A percentile compares a stretch with the other conserved stretches of the same genome.
These are phyloP conservation scores for Ogataea pignaliae DNA, from an alignment of 805 yeast genomes.

Conservation along the genomic window DNA sequence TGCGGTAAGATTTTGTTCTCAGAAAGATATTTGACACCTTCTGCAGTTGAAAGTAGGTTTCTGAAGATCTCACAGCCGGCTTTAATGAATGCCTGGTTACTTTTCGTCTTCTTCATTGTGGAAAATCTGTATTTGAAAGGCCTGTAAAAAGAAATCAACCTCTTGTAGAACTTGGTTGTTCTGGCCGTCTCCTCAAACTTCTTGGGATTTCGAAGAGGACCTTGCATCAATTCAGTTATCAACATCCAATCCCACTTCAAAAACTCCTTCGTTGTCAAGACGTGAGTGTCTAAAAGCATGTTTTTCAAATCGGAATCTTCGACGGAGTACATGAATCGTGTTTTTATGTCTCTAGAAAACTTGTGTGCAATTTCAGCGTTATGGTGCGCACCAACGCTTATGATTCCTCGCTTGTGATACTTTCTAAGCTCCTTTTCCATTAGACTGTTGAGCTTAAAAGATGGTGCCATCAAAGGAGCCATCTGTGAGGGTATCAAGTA, in stretches of 20 bases:
- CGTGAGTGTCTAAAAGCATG: conserved; percentile 63
- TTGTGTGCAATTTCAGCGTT: conserved; percentile 11
- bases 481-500: conserved; percentile 50
- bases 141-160: conserved; percentile 80
- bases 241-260: conserved; percentile 86
- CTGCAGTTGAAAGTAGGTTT: conserved; percentile 54
- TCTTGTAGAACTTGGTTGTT: conserved; percentile 80
- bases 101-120: conserved; percentile 43
- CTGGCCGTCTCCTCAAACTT: conserved; percentile 72
- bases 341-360: conserved; percentile 22
- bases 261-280: conserved; percentile 73
- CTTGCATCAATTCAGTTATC: conserved; percentile 67
- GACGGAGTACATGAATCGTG: conserved; percentile 18
- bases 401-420: conserved; percentile 13
- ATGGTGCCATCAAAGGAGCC: conserved; percentile 21
- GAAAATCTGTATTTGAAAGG: conserved; percentile 87
- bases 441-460: conserved; percentile 23
- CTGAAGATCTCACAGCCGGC: conserved; percentile 76
- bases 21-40: conserved; percentile 61
- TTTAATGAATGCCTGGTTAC: conserved; percentile 52
- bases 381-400: conserved; percentile 8
- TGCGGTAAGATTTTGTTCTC: conserved; percentile 83
- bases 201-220: conserved; percentile 71
- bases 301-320: conserved; percentile 68
- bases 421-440: conserved; percentile 27